Percentiles rank a stretch among this genome's conserved stretches.
phyloP scores from a whole-genome alignment of 768 basidiomycete species.

The Leccinum arenicola region DNA sequence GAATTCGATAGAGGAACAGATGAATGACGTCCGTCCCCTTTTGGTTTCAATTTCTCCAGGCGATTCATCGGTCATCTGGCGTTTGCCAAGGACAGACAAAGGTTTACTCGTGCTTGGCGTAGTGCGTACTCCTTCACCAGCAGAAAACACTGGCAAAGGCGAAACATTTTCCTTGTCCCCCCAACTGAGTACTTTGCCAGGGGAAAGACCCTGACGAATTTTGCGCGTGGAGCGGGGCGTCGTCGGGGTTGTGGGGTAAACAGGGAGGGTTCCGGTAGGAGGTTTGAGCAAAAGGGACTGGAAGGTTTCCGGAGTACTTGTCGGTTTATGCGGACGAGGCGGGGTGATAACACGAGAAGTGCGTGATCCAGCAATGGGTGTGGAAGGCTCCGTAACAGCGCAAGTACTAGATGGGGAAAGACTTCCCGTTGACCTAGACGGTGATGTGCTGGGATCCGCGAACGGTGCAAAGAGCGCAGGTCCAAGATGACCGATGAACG shows the following conservation, averaged over 20 bases:
- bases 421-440: conserved; percentile 2
- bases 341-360: conserved; percentile 30
- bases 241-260: conserved; percentile 27
- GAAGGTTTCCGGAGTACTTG: conserved; percentile 30
- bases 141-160: conserved; percentile 37
- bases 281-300: conserved; percentile 29
- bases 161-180: conserved; percentile 63
- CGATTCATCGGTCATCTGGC: conserved; percentile 39
- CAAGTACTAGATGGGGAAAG: conserved; percentile 5
- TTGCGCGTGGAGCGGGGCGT: conserved; percentile 32
- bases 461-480: conserved; percentile 27
- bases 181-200: conserved; percentile 37
- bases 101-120: conserved; percentile 28
- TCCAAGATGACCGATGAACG: conserved; percentile 27
- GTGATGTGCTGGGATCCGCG: background rate
- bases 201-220: conserved; percentile 25
- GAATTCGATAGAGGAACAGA: conserved; percentile 31
- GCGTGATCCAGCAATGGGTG: conserved; percentile 23
- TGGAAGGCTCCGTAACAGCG: conserved; percentile 22
- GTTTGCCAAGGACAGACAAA: conserved; percentile 41
- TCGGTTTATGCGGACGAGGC: conserved; percentile 36
- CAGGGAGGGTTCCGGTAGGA: conserved; percentile 26
- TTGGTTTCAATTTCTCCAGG: conserved; percentile 25
- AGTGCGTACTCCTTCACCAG: conserved; percentile 45
- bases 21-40: conserved; percentile 29